Base-by-base conservation (phyloP, 163 green algal genomes). In the Chlamydomonas reinhardtii region DNA sequence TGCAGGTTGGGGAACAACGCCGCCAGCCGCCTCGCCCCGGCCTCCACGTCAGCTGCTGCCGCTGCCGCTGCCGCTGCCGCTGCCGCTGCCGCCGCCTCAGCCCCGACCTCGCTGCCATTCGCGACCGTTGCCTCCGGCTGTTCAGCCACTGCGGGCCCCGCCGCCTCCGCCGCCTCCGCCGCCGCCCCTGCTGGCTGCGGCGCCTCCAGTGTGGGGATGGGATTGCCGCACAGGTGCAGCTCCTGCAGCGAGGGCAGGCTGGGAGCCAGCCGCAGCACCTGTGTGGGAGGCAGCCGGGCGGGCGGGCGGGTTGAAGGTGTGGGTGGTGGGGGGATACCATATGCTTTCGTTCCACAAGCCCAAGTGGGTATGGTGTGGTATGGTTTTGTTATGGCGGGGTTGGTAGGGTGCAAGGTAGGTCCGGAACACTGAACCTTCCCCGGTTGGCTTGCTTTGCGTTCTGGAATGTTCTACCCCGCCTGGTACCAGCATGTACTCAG, bases 211-310 rank as follows among this genome's bases (percentile, higher is more conserved):
- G 70, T 86, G 56, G 9, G 34, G 25, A 97, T 91, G 84, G 59
- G 73, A 68, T 96, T 97, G 64, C 79, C 85, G 59, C 87, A 92
- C 0, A 96, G 82, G 83, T 96, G 94, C 16, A 98, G 93, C 91
- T 96, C 93, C 56, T 89, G 27, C 70, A 98, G 82, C 73, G 34
- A 43, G 4, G 94, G 93, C 64, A 98, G 75, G 25, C 48, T 66
- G 25, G 74, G 32, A 14, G 83, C 88, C 70, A 94, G 59, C 35
- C 66, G 37, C 27, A 82, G 74, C 71, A 95, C 73, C 69, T 93
- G 78, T n/a, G 59, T 32, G 31, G 73, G 5, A 15, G 34, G 4
- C 20, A 19, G 56, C 27, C 16, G 16, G 31, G 16, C 2, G 12
- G 66, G 27, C 64, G 29, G 29, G 64, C 9, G 20, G 64, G 64